Evolutionary conservation across 371 early-diverging fungal genomes (phyloP).

Genomic region (Mortierella polycephala): DNA sequence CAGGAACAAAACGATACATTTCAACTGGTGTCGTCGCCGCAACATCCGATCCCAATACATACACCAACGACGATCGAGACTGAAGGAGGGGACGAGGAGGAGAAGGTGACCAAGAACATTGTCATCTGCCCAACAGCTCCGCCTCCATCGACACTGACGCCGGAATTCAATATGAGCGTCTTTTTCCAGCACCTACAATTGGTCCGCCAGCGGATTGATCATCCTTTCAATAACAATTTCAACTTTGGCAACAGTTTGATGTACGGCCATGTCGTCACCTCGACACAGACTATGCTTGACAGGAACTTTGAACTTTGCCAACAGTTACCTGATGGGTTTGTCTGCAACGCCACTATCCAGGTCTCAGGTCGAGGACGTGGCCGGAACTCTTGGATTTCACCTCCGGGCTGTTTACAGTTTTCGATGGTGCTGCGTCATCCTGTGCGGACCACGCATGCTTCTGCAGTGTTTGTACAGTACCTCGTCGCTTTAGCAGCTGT

Average conservation of each 20-base stretch:
- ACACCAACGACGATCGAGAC: conserved; percentile 12
- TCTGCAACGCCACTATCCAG: conserved; percentile 83
- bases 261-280: conserved; percentile 81
- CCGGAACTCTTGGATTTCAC: conserved; percentile 95
- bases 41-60: conserved; percentile 27
- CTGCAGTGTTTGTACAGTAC: conserved; percentile 92
- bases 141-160: conserved; percentile 52
- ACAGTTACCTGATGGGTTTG: conserved; percentile 78
- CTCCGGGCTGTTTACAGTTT: conserved; percentile 90
- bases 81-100: conserved; percentile 30
- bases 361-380: conserved; percentile 86
- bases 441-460: conserved; percentile 60
- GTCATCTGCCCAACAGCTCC: conserved; percentile 35
- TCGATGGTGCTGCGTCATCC: conserved; percentile 80
- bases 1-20: conserved; percentile 59
- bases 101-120: conserved; percentile 38
- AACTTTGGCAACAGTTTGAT: conserved; percentile 79
- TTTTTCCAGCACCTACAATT: conserved; percentile 45
- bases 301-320: conserved; percentile 78
- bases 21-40: conserved; percentile 41
- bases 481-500: conserved; percentile 85
- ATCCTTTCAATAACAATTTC: conserved; percentile 27
- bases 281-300: conserved; percentile 93
- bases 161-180: conserved; percentile 57
- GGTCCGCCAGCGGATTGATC: background rate